Evolutionary conservation across 2,329 filamentous ascomycete species (phyloP).

Genomic region (Pseudogymnoascus destructans): DNA sequence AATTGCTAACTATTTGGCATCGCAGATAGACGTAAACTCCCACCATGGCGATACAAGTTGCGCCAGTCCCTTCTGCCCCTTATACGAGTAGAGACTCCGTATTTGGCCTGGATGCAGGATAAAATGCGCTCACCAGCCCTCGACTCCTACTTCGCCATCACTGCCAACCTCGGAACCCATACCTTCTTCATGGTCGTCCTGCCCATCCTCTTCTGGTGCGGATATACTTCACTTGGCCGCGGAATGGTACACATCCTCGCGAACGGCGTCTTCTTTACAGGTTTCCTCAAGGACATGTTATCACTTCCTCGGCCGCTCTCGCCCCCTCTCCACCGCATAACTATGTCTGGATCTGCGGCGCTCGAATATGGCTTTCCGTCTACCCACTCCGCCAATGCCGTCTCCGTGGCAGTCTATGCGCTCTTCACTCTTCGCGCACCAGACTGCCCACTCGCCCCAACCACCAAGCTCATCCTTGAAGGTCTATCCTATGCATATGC

Average conservation of each 20-base stretch:
- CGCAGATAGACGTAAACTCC: constrained; percentile 68
- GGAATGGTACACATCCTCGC: constrained; percentile 65
- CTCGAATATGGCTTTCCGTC: constrained; percentile 96
- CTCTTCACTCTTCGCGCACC: constrained; percentile 56
- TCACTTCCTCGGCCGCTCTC: constrained; percentile 86
- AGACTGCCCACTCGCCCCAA: constrained; percentile 46
- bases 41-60: constrained; percentile 75
- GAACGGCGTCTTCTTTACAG: constrained; percentile 71
- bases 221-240: constrained; percentile 61
- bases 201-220: constrained; percentile 94
- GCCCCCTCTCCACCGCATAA: constrained; percentile 84
- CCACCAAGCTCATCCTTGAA: constrained; percentile 51
- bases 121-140: constrained; percentile 68
- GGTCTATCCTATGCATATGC: constrained; percentile 70
- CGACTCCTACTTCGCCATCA: constrained; percentile 94
- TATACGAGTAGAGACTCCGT: constrained; percentile 88
- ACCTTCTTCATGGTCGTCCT: constrained; percentile 97
- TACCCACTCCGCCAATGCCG: constrained; percentile 92
- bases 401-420: constrained; percentile 81
- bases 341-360: constrained; percentile 90
- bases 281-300: constrained; percentile 86
- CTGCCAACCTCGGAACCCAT: constrained; percentile 91
- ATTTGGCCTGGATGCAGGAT: constrained; percentile 76
- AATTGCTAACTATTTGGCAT: constrained; percentile 2
- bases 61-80: constrained; percentile 74